Evolutionary conservation across 495 filamentous ascomycete species (phyloP), one percentile per base, ranked within the genome.

Genomic region (Sabuloglossum arenarium): DNA sequence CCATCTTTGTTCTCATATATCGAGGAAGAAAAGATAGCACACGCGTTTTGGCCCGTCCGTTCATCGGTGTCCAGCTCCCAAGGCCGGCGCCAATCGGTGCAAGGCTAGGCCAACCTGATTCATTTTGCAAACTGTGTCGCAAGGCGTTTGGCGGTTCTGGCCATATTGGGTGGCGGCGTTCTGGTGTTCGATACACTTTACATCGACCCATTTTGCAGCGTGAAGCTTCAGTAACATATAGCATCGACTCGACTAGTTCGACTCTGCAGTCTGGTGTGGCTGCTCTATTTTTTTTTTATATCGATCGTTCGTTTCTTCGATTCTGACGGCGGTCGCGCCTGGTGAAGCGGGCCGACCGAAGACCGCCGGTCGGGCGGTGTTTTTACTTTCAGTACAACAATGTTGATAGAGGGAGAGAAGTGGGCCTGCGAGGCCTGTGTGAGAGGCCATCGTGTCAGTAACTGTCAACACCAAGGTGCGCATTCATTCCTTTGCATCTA

Each of bases 361-460:
- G 47, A 11, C 24, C 47, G 27, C 28, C 47, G 47, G 47, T 51
- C 47, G 47, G 24, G 47, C 24, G 47, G 47, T 51, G 47, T 4
- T 51, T 39, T 28, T 27, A 27, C 28, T 50, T 45, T 27, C 55
- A 16, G n/a, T 28, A 29, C 57, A 32, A 64, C 62, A 54, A 90
- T 90, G 85, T 72, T 90, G 67, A 87, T 88, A 67, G 77, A 87
- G 70, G 85, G 85, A 68, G 85, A 90, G 74, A 90, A 90, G 73
- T 90, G 76, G 71, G 83, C 84, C 67, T 94, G 87, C 73, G 87
- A 94, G 74, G 87, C 87, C 74, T 94, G 87, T 73, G 85, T 94
- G 69, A 77, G 87, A 69, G 87, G 87, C 66, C 87, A 94, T 73
- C 82, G 87, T 66, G 87, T 94, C 66, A 93, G 86, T 79, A 89